These are phyloP conservation scores for Catunica adiposa DNA, from an alignment of 2,329 filamentous ascomycete species.

Conservation along the genomic window DNA sequence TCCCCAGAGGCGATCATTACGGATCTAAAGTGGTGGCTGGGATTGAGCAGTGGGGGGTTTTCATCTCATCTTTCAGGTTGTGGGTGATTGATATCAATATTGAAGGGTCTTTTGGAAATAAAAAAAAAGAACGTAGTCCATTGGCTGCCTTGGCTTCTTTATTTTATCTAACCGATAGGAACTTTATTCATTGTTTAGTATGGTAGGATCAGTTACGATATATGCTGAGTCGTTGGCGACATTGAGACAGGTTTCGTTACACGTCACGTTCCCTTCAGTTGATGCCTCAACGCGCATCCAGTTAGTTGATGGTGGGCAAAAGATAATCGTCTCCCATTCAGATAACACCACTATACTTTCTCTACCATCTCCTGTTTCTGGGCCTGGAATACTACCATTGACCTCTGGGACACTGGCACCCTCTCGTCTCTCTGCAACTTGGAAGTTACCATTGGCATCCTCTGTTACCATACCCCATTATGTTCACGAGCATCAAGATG, in stretches of 20 bases:
- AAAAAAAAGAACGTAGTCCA: not conserved
- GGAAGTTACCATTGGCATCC: slow-evolving; percentile 33
- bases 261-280: slow-evolving; percentile 31
- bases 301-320: slow-evolving; percentile 29
- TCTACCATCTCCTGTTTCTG: slow-evolving; percentile 29
- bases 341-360: slow-evolving; percentile 21
- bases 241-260: slow-evolving; percentile 46
- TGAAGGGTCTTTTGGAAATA: not conserved
- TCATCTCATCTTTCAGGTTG: not conserved
- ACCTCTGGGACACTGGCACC: slow-evolving; percentile 16
- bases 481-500: slow-evolving; percentile 23
- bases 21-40: too few species aligned
- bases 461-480: slow-evolving; percentile 17
- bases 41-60: not conserved
- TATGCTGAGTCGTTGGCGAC: slow-evolving; percentile 51
- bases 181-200: too few species aligned
- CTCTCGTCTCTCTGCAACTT: slow-evolving; percentile 26
- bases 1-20: not conserved
- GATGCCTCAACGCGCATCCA: slow-evolving; percentile 27
- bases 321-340: slow-evolving; percentile 33
- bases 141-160: not conserved
- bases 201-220: slow-evolving; percentile 21
- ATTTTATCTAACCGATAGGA: too few species aligned
- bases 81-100: too few species aligned
- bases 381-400: slow-evolving; percentile 19